Base-by-base conservation (phyloP, 2,329 filamentous ascomycete genomes). In the Microsporum canis region DNA sequence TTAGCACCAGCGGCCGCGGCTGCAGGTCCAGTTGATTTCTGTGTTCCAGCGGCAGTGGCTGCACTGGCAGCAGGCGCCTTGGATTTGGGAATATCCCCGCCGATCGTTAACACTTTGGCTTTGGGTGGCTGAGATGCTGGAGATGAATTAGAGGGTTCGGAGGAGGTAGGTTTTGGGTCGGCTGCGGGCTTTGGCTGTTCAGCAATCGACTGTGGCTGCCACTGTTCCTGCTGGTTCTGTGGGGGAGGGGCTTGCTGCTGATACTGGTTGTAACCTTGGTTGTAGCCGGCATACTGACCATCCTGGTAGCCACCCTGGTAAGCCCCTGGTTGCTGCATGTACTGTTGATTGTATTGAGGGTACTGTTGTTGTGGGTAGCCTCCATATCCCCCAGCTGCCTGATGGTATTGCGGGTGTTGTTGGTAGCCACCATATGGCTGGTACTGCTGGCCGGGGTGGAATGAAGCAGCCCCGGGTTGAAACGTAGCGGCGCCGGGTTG, bases 11-110 rank as follows among this genome's bases (percentile, higher is more conserved):
- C 75, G 41, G 75, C 88, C 5, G 71, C 73, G 33, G 76, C 71
- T 61, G 84, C 80, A 57, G 81, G 77, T 27, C 67, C 68, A 45
- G 69, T 68, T 71, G 84, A 82, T 41, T 81, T 77, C n/a, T 81
- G 76, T 5, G 77, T 73, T 1, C 82, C 66, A 17, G 75, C 65
- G 12, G 71, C 68, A 31, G 71, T 67, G 10, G 68, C 65, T 34
- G 71, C 62, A 3, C 74, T 87, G 61, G 95, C 86, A 53, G 88
- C 88, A 33, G 91, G 79, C n/a, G 92, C 87, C 75, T 91, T 91
- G 38, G 86, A 79, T 71, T 85, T 85, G 34, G 82, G 79, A 10
- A 79, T 67, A 49, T 83, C 81, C 39, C 76, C 79, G 61, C 82
- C 81, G 57, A 86, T 82, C 17, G 82, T 83, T 36, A 86, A 73